These are phyloP conservation scores for Calonectria leucothoes DNA, from an alignment of 2,329 filamentous ascomycete genomes.

Conservation along the genomic window DNA sequence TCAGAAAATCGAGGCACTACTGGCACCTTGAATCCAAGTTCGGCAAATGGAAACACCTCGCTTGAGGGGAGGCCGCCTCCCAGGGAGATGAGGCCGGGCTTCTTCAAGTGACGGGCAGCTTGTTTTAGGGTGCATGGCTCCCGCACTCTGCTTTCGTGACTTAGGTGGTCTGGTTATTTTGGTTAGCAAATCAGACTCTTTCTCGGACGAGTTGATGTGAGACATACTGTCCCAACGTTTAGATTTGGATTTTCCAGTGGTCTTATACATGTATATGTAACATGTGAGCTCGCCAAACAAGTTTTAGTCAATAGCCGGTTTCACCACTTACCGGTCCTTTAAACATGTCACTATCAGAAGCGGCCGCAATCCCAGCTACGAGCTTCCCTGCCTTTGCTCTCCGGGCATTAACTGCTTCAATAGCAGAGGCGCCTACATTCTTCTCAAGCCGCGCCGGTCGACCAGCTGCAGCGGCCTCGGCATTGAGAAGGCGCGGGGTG, in stretches of 20 bases:
- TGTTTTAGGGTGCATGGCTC: conserved; percentile 82
- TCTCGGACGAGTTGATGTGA: not conserved
- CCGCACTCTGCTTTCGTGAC: conserved; percentile 68
- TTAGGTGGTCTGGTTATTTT: conserved; percentile 63
- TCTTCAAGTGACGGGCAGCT: conserved; percentile 83
- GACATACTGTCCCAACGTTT: conserved; percentile 86
- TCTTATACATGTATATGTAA: conserved; percentile 37
- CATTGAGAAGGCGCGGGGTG: conserved; percentile 31
- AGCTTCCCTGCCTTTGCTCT: conserved; percentile 79
- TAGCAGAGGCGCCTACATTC: conserved; percentile 38
- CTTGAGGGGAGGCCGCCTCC: conserved; percentile 90
- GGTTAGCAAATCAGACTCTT: conserved; percentile 22
- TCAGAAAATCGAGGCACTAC: conserved; percentile 77
- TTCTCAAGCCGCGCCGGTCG: conserved; percentile 39
- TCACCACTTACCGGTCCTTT: conserved; percentile 73
- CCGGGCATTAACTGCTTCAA: conserved; percentile 46
- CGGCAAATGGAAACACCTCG: conserved; percentile 92
- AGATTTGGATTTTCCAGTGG: conserved; percentile 75
- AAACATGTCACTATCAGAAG: conserved; percentile 84
- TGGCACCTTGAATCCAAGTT: conserved; percentile 80
- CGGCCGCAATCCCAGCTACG: conserved; percentile 80
- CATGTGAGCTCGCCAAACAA: not conserved
- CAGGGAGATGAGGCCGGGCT: conserved; percentile 87
- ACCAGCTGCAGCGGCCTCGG: conserved; percentile 40
- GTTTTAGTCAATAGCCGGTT: not conserved